Evolutionary conservation across 2,329 filamentous ascomycete genomes (phyloP).

Genomic region (Penicillium paneum): DNA sequence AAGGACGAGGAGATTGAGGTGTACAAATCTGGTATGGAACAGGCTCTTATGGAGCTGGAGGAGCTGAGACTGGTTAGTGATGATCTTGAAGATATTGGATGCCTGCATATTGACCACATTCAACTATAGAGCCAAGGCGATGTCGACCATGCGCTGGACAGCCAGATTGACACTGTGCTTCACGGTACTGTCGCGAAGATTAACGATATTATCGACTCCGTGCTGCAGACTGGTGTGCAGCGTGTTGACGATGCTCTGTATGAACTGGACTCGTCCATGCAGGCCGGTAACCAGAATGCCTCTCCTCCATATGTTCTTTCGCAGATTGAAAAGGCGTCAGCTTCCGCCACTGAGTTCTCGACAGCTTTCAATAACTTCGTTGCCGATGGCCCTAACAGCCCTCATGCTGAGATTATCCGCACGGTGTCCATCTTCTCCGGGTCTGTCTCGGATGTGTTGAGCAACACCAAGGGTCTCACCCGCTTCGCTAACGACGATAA

Average conservation of each 20-base stretch:
- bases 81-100: background rate
- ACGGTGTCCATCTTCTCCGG: conserved; percentile 87
- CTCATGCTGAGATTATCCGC: conserved; percentile 86
- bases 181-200: conserved; percentile 86
- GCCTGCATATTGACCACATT: background rate
- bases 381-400: conserved; percentile 88
- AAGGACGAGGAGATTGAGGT: conserved; percentile 98
- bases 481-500: conserved; percentile 93
- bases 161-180: conserved; percentile 85
- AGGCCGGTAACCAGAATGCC: conserved; percentile 96
- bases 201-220: conserved; percentile 95
- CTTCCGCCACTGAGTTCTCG: conserved; percentile 93
- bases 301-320: conserved; percentile 92
- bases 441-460: conserved; percentile 87
- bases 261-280: conserved; percentile 95
- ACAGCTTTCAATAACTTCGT: conserved; percentile 99
- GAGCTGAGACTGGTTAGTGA: conserved; percentile 64
- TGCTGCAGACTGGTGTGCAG: conserved; percentile 86
- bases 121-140: conserved; percentile 60
- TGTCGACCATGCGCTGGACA: conserved; percentile 77
- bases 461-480: conserved; percentile 92
- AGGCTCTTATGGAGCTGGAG: conserved; percentile 87
- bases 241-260: conserved; percentile 95
- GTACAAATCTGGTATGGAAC: conserved; percentile 97
- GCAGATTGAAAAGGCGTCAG: conserved; percentile 93